A percentile compares a stretch with the other conserved stretches of the same genome.
Evolutionary conservation across 139 green algal genomes (phyloP).

Genomic region (Tetratostichococcus sp.): DNA sequence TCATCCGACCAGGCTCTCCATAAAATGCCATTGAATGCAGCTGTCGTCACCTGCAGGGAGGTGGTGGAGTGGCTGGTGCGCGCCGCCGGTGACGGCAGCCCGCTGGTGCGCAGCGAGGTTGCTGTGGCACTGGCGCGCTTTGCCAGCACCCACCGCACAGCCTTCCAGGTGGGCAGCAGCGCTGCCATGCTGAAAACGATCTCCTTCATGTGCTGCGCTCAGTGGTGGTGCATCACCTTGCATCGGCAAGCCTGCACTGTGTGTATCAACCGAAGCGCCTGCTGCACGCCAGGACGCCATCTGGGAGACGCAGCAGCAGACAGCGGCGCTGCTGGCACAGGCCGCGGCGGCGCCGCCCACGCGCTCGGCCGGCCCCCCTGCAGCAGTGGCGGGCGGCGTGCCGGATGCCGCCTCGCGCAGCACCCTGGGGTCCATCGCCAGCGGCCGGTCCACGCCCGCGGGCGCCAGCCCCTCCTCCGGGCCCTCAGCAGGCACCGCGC

Average conservation of each 20-base stretch:
- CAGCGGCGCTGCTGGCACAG: neutral
- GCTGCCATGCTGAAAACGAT: neutral
- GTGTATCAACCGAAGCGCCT: too few relatives aligned
- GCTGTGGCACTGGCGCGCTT: constrained; percentile 68
- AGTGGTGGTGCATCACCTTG: too few relatives aligned
- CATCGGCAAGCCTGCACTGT: too few relatives aligned
- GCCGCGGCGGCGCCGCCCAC: neutral
- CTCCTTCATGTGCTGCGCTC: neutral
- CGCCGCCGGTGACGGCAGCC: constrained; percentile 13
- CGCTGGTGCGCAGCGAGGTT: constrained; percentile 71
- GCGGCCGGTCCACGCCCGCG: neutral
- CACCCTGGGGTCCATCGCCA: neutral
- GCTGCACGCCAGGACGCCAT: constrained; percentile 16
- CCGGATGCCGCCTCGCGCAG: neutral
- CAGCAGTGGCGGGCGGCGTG: neutral
- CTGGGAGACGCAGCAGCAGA: neutral
- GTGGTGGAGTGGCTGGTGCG: constrained; percentile 28
- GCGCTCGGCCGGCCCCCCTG: too few relatives aligned
- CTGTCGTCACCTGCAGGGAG: too few relatives aligned
- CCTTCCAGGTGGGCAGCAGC: constrained; percentile 36
- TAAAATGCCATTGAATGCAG: too few relatives aligned
- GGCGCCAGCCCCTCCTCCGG: neutral
- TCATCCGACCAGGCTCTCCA: too few relatives aligned
- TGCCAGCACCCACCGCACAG: constrained; percentile 44
- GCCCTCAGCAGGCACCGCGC: neutral